phyloP scores from a whole-genome alignment of 306 rosid species.

The Casuarina glauca region DNA sequence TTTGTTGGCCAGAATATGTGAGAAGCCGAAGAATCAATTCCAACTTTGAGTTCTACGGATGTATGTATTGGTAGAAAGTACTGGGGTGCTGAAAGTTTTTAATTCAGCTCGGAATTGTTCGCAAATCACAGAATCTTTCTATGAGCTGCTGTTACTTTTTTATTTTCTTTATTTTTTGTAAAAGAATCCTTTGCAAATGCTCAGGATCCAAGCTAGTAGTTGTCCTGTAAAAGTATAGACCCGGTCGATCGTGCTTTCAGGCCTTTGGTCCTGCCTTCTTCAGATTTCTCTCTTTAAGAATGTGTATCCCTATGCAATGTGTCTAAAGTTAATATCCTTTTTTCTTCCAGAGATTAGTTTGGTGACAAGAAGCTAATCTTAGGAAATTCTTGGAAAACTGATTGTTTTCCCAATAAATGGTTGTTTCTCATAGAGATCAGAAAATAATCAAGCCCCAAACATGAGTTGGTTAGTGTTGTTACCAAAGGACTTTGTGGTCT shows the following conservation, averaged over 20 bases:
- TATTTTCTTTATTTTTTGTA: too few species aligned
- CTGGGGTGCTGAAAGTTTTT: neutral
- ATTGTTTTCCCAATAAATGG: neutral
- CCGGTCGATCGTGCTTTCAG: neutral
- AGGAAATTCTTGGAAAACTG: neutral
- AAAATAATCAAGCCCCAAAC: neutral
- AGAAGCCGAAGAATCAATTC: neutral
- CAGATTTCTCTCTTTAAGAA: neutral
- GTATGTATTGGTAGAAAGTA: neutral
- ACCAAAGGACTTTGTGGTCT: neutral
- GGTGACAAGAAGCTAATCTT: neutral
- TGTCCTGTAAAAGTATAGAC: neutral
- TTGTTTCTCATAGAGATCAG: neutral
- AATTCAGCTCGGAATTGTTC: neutral
- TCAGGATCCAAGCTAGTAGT: neutral
- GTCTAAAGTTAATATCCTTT: neutral
- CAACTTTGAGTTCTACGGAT: constrained; percentile 1
- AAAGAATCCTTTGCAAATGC: too few species aligned
- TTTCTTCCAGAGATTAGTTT: neutral
- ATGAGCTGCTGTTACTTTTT: neutral
- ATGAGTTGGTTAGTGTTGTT: neutral
- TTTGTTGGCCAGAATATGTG: constrained; percentile 18
- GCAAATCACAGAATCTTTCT: neutral
- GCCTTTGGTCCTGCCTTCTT: neutral
- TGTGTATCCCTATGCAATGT: neutral